A percentile compares a stretch with the other conserved stretches of the same genome.
These are phyloP conservation scores for Gomphus sp. DNA, from an alignment of 1,284 basidiomycete genomes.

Conservation along the genomic window DNA sequence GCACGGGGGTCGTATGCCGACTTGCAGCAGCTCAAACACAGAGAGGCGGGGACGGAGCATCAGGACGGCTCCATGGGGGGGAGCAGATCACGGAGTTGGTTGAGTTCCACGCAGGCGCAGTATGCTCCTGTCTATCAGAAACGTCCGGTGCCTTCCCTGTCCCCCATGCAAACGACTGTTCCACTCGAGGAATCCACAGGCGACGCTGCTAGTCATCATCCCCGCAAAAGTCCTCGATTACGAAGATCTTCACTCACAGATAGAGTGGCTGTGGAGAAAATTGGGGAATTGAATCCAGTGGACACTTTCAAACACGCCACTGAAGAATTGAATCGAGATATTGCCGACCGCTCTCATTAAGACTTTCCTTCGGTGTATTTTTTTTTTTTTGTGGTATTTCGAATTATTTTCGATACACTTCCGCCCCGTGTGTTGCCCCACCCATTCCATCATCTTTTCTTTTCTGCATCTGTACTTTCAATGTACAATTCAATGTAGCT, in stretches of 20 bases:
- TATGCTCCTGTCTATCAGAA: constrained; percentile 5
- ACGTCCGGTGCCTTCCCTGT: neutral
- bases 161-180: neutral
- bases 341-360: constrained; percentile 3
- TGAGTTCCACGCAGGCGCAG: constrained; percentile 9
- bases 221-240: constrained; percentile 29
- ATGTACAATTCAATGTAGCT: neutral
- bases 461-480: neutral
- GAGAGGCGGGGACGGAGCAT: neutral
- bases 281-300: constrained; percentile 45
- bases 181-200: neutral
- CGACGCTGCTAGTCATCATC: neutral
- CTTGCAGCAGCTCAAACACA: constrained; percentile 52
- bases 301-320: constrained; percentile 50
- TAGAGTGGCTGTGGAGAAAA: constrained; percentile 49
- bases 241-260: constrained; percentile 57
- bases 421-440: neutral
- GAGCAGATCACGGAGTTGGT: neutral
- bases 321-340: constrained; percentile 56
- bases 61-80: neutral
- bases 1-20: constrained; percentile 71
- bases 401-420: neutral
- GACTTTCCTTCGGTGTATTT: neutral
- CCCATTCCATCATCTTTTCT: neutral
- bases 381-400: neutral